These are phyloP conservation scores for Oryza australiensis DNA, from an alignment of 176 grass and related monocot species.

Conservation along the genomic window DNA sequence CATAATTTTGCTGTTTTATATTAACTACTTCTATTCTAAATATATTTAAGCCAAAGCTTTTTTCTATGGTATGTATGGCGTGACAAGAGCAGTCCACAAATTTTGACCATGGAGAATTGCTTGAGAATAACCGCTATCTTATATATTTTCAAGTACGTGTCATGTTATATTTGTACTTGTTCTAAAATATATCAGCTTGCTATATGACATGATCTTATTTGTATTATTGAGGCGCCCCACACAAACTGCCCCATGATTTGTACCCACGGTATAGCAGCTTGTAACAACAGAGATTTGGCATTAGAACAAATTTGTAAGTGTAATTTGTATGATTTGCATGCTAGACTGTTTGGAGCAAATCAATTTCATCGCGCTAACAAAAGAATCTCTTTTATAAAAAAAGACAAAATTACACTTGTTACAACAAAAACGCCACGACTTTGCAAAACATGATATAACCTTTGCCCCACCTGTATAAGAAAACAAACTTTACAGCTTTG, in stretches of 20 bases:
- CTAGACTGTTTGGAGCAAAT: neutral
- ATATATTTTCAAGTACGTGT: neutral
- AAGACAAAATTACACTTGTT: neutral
- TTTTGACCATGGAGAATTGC: neutral
- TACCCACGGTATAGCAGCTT: neutral
- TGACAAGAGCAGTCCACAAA: neutral
- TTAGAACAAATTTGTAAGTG: neutral
- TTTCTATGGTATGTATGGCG: neutral
- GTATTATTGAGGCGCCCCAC: too few species aligned
- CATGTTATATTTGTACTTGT: neutral
- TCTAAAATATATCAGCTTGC: too few species aligned
- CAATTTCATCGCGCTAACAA: neutral
- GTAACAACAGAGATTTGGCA: neutral
- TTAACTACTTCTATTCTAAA: neutral
- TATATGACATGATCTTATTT: neutral
- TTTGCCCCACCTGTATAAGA: neutral
- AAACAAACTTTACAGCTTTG: conserved; percentile 20
- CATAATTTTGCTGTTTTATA: neutral
- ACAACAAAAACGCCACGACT: neutral
- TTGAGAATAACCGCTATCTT: neutral
- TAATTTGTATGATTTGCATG: neutral
- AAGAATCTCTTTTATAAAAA: neutral
- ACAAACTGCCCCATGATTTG: neutral
- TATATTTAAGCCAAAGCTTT: neutral
- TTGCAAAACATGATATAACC: neutral